phyloP scores from a whole-genome alignment of 2,329 filamentous ascomycete species.

The Aphanocladium album region DNA sequence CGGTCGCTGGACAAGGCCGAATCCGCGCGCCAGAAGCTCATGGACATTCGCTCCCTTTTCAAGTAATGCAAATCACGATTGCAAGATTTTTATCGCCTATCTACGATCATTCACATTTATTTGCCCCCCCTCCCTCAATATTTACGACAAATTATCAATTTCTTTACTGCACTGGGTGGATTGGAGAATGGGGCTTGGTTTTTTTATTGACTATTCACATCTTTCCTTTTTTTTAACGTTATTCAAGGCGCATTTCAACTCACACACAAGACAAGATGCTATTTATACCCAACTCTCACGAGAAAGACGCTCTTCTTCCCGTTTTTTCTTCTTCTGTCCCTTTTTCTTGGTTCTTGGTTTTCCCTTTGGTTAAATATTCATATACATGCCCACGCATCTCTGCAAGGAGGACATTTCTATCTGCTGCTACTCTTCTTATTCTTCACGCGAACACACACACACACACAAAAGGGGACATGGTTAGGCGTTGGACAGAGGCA shows the following conservation, averaged over 20 bases:
- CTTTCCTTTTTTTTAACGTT: slow-evolving; percentile 14
- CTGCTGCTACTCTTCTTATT: background rate
- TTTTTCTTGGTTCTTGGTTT: background rate
- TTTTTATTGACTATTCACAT: slow-evolving; percentile 25
- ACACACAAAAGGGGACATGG: background rate
- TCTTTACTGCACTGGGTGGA: background rate
- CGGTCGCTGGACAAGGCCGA: slow-evolving; percentile 46
- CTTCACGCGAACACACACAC: too few species aligned
- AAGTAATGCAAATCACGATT: slow-evolving; percentile 31
- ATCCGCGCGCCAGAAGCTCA: slow-evolving; percentile 56
- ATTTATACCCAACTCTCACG: slow-evolving; percentile 12
- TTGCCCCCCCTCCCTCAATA: background rate
- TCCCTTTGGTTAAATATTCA: background rate
- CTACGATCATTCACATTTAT: background rate
- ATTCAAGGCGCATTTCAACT: background rate
- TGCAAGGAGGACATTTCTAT: slow-evolving; percentile 2
- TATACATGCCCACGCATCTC: slow-evolving; percentile 9
- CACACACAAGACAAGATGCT: background rate
- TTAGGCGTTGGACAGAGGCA: slow-evolving; percentile 5
- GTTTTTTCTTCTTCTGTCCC: background rate
- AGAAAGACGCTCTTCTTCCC: background rate
- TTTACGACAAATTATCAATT: background rate
- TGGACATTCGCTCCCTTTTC: slow-evolving; percentile 56
- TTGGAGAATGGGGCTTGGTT: background rate
- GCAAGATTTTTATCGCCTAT: background rate